phyloP scores from a whole-genome alignment of 208 protist genomes.

The Crithidia brevicula region DNA sequence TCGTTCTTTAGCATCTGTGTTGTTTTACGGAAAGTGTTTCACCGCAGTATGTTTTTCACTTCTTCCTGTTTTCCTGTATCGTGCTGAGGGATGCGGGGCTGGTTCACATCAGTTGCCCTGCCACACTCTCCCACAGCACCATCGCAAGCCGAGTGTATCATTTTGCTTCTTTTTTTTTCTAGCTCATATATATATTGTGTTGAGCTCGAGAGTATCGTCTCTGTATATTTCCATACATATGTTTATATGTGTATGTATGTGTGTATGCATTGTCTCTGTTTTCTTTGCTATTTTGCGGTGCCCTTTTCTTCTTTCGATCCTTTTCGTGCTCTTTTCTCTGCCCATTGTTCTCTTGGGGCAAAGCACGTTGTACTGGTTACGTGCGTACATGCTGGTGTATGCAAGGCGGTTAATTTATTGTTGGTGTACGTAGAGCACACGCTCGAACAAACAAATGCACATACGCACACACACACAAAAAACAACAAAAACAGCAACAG shows the following conservation, averaged over 20 bases:
- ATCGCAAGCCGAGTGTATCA: neutral
- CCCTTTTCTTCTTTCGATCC: too few relatives aligned
- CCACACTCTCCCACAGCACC: neutral
- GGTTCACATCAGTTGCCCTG: neutral
- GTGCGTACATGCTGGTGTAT: neutral
- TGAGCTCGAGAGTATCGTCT: neutral
- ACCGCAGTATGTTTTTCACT: constrained; percentile 9
- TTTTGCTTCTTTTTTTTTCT: neutral
- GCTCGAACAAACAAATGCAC: constrained; percentile 14
- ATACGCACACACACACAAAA: neutral
- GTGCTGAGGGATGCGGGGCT: neutral
- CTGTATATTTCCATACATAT: neutral
- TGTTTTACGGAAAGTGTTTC: too few relatives aligned
- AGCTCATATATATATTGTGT: neutral
- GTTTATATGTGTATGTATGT: neutral
- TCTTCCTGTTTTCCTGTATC: constrained; percentile 1
- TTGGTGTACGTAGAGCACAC: neutral
- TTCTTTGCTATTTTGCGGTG: too few relatives aligned
- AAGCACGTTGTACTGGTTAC: neutral
- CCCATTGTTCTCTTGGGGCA: neutral
- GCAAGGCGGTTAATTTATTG: neutral
- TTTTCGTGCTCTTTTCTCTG: neutral
- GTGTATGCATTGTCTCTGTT: too few relatives aligned
- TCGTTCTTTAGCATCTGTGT: neutral
- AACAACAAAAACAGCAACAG: neutral